Evolutionary conservation across 352 stramenopile species (phyloP).

Genomic region (Pythium apleroticum): DNA sequence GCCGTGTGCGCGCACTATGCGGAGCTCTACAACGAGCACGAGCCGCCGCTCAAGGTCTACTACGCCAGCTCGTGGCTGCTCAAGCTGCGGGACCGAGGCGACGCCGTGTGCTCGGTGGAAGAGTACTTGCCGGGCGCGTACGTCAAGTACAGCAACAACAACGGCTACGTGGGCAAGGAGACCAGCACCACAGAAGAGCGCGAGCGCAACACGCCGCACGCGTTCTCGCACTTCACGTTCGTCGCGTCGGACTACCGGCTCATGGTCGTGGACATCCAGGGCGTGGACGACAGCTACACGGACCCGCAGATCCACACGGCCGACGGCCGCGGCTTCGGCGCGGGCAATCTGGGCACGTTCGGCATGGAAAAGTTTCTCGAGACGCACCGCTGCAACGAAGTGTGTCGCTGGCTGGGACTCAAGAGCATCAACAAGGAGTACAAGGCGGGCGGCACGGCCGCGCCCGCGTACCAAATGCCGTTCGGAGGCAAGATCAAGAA

Average conservation of each 20-base stretch:
- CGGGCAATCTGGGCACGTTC: conserved; percentile 80
- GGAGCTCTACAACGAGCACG: conserved; percentile 84
- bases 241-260: conserved; percentile 81
- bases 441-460: conserved; percentile 74
- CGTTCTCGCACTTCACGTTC: conserved; percentile 86
- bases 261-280: conserved; percentile 88
- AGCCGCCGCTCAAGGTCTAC: conserved; percentile 78
- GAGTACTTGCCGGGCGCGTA: conserved; percentile 79
- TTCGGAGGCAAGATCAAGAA: conserved; percentile 80
- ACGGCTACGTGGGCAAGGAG: conserved; percentile 76
- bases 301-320: conserved; percentile 84
- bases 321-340: conserved; percentile 77
- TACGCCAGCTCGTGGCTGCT: conserved; percentile 81
- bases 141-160: conserved; percentile 90
- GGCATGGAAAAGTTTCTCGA: conserved; percentile 89
- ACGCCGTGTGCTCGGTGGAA: conserved; percentile 74
- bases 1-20: conserved; percentile 86
- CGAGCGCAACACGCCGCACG: conserved; percentile 81
- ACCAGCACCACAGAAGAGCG: conserved; percentile 79
- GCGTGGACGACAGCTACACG: conserved; percentile 82
- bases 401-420: conserved; percentile 81
- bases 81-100: conserved; percentile 62
- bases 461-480: conserved; percentile 77
- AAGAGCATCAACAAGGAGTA: conserved; percentile 77
- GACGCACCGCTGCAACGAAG: conserved; percentile 85